Conservation (phyloP, 352 stramenopile genomes). For the Thraustochytrium striatum region DNA sequence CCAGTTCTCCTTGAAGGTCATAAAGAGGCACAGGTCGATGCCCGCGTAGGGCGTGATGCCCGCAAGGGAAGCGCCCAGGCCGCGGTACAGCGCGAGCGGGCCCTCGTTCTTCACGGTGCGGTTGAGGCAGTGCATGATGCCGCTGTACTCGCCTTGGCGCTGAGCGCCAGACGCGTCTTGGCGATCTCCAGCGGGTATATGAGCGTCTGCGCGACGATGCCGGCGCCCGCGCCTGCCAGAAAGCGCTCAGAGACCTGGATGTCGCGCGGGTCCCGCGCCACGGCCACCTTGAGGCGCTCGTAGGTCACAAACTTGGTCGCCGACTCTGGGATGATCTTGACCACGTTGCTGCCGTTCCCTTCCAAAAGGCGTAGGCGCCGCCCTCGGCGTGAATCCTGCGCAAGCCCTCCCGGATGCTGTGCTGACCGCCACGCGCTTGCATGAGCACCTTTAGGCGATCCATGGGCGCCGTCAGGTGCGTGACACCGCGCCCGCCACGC, state of each 20-base stretch:
- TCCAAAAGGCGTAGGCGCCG: conserved; percentile 51
- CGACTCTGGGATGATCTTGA: conserved; percentile 54
- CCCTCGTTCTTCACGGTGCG: conserved; percentile 51
- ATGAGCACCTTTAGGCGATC: conserved; percentile 55
- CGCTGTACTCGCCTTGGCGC: conserved; percentile 48
- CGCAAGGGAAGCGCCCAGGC: conserved; percentile 50
- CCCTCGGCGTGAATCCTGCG: conserved; percentile 50
- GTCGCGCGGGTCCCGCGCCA: conserved; percentile 24
- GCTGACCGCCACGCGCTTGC: no score
- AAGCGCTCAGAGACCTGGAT: conserved; percentile 41
- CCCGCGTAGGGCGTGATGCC: conserved; percentile 55
- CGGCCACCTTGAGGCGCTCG: conserved; percentile 41
- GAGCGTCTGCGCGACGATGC: conserved; percentile 48
- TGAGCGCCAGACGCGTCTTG: conserved; percentile 54
- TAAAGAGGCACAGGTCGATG: conserved; percentile 55
- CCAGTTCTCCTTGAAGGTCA: conserved; percentile 48
- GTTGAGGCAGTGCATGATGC: conserved; percentile 51
- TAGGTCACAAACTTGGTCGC: conserved; percentile 54
- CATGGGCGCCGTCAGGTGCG: conserved; percentile 54
- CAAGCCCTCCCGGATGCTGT: no score
- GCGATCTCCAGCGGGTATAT: conserved; percentile 56
- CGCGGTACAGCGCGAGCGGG: conserved; percentile 49
- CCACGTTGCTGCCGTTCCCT: conserved; percentile 54
- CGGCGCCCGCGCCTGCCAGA: conserved; percentile 45
- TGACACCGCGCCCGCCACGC: conserved; percentile 52